A percentile compares a stretch with the other conserved stretches of the same genome.
Evolutionary conservation across 169 alveolate genomes (phyloP).

Genomic region (Cryptosporidium canis): DNA sequence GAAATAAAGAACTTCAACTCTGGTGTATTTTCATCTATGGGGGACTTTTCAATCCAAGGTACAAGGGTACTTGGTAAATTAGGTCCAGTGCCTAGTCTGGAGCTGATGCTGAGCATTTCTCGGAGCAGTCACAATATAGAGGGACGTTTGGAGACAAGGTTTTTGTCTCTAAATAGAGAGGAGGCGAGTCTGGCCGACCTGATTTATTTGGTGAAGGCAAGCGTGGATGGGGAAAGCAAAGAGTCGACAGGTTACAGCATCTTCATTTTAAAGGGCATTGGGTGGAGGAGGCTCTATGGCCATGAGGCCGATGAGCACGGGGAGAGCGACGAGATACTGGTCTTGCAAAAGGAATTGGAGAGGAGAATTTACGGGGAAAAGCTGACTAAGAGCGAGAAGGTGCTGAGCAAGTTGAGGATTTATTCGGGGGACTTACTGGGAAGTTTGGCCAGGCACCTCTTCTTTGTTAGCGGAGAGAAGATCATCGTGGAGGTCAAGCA

Average conservation of each 20-base stretch:
- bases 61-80: neutral
- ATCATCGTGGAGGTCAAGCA: neutral
- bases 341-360: neutral
- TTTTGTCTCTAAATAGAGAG: slow-evolving; percentile 12
- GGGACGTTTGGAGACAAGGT: neutral
- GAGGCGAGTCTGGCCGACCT: slow-evolving; percentile 19
- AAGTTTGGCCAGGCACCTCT: neutral
- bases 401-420: neutral
- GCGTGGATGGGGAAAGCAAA: neutral
- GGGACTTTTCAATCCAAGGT: neutral
- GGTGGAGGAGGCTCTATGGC: slow-evolving; percentile 16
- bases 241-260: neutral
- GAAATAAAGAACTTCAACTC: slow-evolving; percentile 12
- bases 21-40: neutral
- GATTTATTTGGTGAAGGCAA: neutral
- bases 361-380: neutral
- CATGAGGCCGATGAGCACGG: neutral
- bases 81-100: neutral
- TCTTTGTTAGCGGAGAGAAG: slow-evolving; percentile 43
- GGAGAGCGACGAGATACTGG: neutral
- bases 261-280: slow-evolving; percentile 14
- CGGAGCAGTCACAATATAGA: neutral
- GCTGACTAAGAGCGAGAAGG: neutral
- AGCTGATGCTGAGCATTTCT: neutral
- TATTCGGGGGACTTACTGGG: neutral